Percentiles rank a stretch among this genome's conserved stretches.
These are phyloP conservation scores for Hypoxylon fragiforme DNA, from an alignment of 495 filamentous ascomycete species.

Conservation along the genomic window DNA sequence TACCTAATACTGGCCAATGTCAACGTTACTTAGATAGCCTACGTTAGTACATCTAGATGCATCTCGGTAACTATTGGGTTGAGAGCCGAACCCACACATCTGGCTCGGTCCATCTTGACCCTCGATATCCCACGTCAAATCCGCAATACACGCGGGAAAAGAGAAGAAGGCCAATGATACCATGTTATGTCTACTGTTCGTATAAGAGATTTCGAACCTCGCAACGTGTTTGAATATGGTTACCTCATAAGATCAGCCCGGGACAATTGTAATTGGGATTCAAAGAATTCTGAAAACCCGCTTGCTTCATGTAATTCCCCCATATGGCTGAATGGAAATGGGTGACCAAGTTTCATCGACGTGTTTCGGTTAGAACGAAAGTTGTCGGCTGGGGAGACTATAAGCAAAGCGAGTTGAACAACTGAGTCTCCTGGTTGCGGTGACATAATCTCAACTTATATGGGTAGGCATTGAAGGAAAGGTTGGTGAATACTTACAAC, in stretches of 20 bases:
- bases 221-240: not conserved
- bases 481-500: too few species aligned
- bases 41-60: not conserved
- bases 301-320: not conserved
- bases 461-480: too few species aligned
- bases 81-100: conserved; percentile 1
- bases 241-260: not conserved
- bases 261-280: not conserved
- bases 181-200: conserved; percentile 11
- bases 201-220: not conserved
- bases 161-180: conserved; percentile 14
- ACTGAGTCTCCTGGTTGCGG: conserved; percentile 13
- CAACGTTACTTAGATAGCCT: too few species aligned
- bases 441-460: too few species aligned
- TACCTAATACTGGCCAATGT: too few species aligned
- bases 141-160: conserved; percentile 18
- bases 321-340: conserved; percentile 11
- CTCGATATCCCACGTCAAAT: conserved; percentile 8
- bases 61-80: not conserved
- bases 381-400: conserved; percentile 13
- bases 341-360: conserved; percentile 2
- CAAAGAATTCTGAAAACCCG: not conserved
- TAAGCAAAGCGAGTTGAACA: conserved; percentile 14
- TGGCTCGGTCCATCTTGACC: conserved; percentile 6
- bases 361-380: conserved; percentile 6